Percentiles rank a stretch among this genome's conserved stretches.
Conservation (phyloP, 495 filamentous ascomycete genomes). For the Tuber umbilicatum region DNA sequence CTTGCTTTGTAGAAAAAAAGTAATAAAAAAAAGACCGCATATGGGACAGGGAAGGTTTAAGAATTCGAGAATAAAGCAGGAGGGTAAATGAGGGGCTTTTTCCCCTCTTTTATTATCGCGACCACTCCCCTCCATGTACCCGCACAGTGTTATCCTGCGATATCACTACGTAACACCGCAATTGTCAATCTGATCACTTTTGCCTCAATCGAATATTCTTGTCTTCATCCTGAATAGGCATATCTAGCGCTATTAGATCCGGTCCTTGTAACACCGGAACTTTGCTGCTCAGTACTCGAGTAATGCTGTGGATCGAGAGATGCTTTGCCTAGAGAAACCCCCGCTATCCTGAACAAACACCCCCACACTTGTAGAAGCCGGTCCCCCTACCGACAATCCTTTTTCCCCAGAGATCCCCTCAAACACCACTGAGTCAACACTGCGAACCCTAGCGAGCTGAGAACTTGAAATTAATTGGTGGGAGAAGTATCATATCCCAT, state of each 20-base stretch:
- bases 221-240: not conserved
- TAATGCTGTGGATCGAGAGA: not conserved
- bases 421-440: not conserved
- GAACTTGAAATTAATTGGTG: not conserved
- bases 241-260: not conserved
- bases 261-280: not conserved
- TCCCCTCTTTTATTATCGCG: slow-evolving; percentile 6
- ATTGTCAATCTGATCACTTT: not conserved
- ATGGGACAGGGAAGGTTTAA: not conserved
- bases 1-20: not conserved
- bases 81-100: not conserved
- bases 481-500: not conserved
- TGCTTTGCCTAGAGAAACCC: not conserved
- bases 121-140: not conserved
- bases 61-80: not conserved
- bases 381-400: not conserved
- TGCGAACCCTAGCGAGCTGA: not conserved
- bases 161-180: not conserved
- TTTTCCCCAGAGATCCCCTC: not conserved
- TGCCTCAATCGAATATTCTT: not conserved
- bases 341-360: not conserved
- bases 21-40: slow-evolving; percentile 1
- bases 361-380: not conserved
- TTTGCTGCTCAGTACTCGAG: not conserved
- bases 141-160: not conserved